phyloP scores from a whole-genome alignment of 2,329 filamentous ascomycete species.

The Cadophora luteo-olivacea region DNA sequence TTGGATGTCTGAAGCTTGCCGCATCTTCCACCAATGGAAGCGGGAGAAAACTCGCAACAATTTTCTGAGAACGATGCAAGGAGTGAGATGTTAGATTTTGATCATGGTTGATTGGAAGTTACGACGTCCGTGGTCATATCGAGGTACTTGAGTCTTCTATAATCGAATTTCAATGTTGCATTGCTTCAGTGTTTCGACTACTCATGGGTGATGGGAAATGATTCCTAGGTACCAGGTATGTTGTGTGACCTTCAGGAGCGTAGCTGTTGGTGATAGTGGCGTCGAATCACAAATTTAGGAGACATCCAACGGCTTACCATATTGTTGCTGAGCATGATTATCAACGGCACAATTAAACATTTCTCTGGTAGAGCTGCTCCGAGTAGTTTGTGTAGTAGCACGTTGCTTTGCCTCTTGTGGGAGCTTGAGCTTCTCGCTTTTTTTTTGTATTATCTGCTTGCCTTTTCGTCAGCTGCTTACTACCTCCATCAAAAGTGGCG shows the following conservation, averaged over 20 bases:
- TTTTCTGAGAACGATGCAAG: not conserved
- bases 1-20: not conserved
- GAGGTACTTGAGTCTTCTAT: not conserved
- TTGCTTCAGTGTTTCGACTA: not conserved
- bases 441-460: not conserved
- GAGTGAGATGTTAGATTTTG: not conserved
- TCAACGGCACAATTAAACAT: not conserved
- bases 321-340: not conserved
- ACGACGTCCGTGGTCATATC: not conserved
- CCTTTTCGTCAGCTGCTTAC: constrained; percentile 2
- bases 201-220: not conserved
- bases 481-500: not conserved
- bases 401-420: not conserved
- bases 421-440: not conserved
- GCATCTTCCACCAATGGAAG: not conserved
- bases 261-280: constrained; percentile 2
- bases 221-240: not conserved
- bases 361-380: not conserved
- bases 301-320: not conserved
- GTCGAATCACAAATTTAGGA: not conserved
- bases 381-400: not conserved
- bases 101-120: not conserved
- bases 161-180: not conserved
- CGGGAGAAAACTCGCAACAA: not conserved
- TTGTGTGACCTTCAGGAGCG: not conserved